These are phyloP conservation scores for Hyaloscypha variabilis DNA, from an alignment of 495 filamentous ascomycete species.

Conservation along the genomic window DNA sequence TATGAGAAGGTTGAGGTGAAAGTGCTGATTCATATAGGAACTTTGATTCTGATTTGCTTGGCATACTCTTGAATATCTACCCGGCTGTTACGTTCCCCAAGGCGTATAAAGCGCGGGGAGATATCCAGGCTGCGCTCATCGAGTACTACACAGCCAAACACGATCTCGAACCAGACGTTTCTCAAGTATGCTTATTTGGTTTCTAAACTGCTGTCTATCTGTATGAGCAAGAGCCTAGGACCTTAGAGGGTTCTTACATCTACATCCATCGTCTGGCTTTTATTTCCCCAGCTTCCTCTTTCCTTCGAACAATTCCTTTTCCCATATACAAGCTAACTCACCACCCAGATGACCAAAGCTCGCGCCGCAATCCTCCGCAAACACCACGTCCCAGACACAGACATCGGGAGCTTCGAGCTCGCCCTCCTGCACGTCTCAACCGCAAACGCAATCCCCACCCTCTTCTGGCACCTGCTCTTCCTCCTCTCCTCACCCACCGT, in stretches of 20 bases:
- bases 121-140: neutral
- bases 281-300: no score
- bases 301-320: no score
- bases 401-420: neutral
- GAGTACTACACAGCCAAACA: neutral
- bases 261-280: no score
- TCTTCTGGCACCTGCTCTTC: neutral
- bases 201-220: no score
- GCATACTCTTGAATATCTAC: neutral
- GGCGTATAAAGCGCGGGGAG: neutral
- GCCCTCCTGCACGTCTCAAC: neutral
- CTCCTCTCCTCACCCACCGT: neutral
- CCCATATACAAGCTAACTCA: no score
- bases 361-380: neutral
- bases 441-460: neutral
- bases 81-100: neutral
- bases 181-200: no score
- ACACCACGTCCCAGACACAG: neutral
- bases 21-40: no score
- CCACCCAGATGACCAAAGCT: neutral
- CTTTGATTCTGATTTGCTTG: neutral
- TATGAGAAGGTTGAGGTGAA: neutral
- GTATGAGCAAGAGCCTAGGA: no score
- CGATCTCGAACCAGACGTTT: neutral
- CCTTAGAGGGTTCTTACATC: no score